Conservation (phyloP, 192 early-diverging fungal genomes). For the Rhizophagus clarus region DNA sequence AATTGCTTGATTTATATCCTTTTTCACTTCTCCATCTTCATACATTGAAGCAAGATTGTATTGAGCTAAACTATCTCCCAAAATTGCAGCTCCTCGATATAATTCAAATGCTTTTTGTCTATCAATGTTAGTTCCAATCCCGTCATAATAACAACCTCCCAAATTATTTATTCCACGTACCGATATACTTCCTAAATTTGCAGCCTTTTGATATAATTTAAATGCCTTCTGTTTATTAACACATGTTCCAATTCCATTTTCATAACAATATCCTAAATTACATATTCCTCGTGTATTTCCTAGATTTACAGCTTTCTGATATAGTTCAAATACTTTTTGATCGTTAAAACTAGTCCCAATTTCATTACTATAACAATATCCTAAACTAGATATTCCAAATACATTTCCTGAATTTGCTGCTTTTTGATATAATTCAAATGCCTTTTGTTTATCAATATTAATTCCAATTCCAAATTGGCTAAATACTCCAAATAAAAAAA, state of each 20-base stretch:
- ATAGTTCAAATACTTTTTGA: slow-evolving; percentile 62
- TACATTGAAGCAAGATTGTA: slow-evolving; percentile 61
- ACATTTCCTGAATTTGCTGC: too few relatives aligned
- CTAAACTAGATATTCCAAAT: too few relatives aligned
- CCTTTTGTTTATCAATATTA: too few relatives aligned
- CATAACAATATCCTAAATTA: slow-evolving; percentile 61
- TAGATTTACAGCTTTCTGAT: slow-evolving; percentile 54
- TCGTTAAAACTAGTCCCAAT: slow-evolving; percentile 68
- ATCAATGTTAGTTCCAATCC: slow-evolving; percentile 59
- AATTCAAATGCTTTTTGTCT: slow-evolving; percentile 53
- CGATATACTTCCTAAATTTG: slow-evolving; percentile 56
- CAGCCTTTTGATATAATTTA: slow-evolving; percentile 55
- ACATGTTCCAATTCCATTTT: slow-evolving; percentile 58
- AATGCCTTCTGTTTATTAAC: slow-evolving; percentile 54
- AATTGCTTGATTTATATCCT: slow-evolving; percentile 34
- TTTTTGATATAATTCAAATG: too few relatives aligned
- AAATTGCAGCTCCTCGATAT: slow-evolving; percentile 60
- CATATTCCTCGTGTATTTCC: slow-evolving; percentile 56
- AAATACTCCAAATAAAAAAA: too few relatives aligned
- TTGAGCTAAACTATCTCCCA: slow-evolving; percentile 58
- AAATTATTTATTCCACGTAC: slow-evolving; percentile 71
- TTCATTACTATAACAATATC: slow-evolving; percentile 30
- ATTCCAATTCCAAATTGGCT: too few relatives aligned
- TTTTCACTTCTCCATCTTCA: slow-evolving; percentile 51
- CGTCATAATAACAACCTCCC: slow-evolving; percentile 74